Evolutionary conservation across 2,329 filamentous ascomycete species (phyloP).

Genomic region (Xylariaceae sp.): DNA sequence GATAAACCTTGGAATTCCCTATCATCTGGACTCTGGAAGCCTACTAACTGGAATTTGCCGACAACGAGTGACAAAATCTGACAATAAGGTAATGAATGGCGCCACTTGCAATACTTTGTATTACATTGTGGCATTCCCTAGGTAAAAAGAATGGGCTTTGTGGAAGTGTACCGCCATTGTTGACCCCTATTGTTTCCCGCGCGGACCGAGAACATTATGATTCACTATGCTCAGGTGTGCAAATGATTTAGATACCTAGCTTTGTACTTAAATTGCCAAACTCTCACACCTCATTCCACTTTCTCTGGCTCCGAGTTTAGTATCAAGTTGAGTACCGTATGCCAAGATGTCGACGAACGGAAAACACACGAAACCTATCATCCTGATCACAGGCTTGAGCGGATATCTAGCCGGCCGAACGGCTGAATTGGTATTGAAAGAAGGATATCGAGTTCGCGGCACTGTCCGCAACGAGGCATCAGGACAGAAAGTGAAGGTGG

Average conservation of each 20-base stretch:
- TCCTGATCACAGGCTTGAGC: constrained; percentile 43
- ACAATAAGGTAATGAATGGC: no score
- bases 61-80: no score
- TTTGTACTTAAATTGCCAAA: constrained; percentile 7
- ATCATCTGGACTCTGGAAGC: background rate
- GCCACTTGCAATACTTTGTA: background rate
- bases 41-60: background rate
- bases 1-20: constrained; percentile 5
- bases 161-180: no score
- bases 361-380: constrained; percentile 13
- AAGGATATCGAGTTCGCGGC: constrained; percentile 39
- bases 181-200: no score
- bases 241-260: no score
- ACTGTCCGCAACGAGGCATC: constrained; percentile 37
- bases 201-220: no score
- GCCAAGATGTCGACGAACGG: constrained; percentile 8
- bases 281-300: background rate
- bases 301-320: background rate
- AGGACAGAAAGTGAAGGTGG: constrained; percentile 36
- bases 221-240: no score
- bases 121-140: background rate
- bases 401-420: constrained; percentile 41
- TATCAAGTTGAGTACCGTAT: background rate
- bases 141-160: no score
- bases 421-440: constrained; percentile 34